Evolutionary conservation across 2,329 filamentous ascomycete genomes (phyloP), one percentile per base, ranked within the genome.

Genomic region (Rachicladosporium sp.): DNA sequence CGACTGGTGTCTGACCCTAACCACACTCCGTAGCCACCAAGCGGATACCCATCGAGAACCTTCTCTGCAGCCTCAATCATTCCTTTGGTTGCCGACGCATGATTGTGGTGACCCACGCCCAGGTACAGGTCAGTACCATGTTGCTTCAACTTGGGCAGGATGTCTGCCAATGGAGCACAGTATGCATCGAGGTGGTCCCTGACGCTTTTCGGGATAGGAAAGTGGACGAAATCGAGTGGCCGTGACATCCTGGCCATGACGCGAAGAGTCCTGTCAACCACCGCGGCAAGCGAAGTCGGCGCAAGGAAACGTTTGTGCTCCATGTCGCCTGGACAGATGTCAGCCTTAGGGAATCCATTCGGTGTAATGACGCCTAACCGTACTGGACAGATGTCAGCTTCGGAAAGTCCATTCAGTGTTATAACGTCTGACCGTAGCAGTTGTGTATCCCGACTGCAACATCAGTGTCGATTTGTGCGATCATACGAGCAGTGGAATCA

Each of bases 11-110:
- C 34, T 62, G 49, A 2, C 62, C 63, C 46, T 58, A 49, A 6
- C 65, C 64, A 46, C 63, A 68, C 42, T 67, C 65, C 0, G 62
- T 65, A 10, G 56, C 52, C 10, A 67, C 64, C 63, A 50, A 67
- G 67, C 12, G 44, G 48, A 2, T 47, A 39, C 12, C 56, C 40
- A 5, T 19, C 15, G 15, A 19, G 15, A 19, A 57, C 50, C 27
- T 49, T 45, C 30, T 53, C 52, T 1, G 64, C 65, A 7, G 53
- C 52, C 13, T 53, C 48, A 40, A 68, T 62, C 33, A 61, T 56
- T 43, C 56, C 48, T 41, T 45, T 43, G 1, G 63, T 67, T 4
- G 63, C 60, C 6, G 60, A 56, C 4, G 56, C 43, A 42, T 68
- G 61, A 36, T 58, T 37, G 4, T 52, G 45, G 46, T 68, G 63